Base-by-base conservation (phyloP, 352 stramenopile genomes). In the Phytophthora palmivora region DNA sequence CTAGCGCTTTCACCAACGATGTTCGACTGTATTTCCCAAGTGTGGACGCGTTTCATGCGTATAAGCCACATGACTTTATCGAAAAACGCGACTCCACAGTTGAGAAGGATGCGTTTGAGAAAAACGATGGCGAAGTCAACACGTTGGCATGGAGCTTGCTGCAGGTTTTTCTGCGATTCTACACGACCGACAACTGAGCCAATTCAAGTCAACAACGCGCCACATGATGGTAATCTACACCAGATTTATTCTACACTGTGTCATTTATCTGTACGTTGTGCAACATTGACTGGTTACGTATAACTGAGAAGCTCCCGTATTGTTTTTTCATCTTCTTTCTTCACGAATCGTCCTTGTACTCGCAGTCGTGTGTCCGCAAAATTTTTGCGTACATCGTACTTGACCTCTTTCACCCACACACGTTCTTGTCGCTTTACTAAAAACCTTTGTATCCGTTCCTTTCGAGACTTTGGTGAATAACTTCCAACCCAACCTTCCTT, bases 371-470 rank as follows among this genome's bases (percentile, higher is more conserved):
- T 97, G 75, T 99, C n/a, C n/a, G n/a, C n/a, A n/a, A n/a, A n/a
- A n/a, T n/a, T n/a, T n/a, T n/a, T n/a, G n/a, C n/a, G n/a, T 8
- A 98, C 89, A 69, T 98, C 92, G 67, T 99, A 99, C 70, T 98
- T 98, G 21, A 99, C 92, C 37, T 88, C 80, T 51, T 96, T 98
- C 18, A 70, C 59, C 87, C 94, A 98, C 56, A 98, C 91, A 41
- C 96, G 86, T 56, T 97, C 82, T 61, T 98, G 89, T 24, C 95
- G 75, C 76, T 98, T 98, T 64, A 95, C 87, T 22, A 97, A 66
- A 64, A 98, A 98, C 52, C 91, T 87, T 56, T 95, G 81, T 36
- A 99, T 91, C n/a, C 92, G 79, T 63, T 96, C 80, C 55, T 87
- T 88, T 18, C 94, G 80, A 43, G 88, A 88, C 52, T 97, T 88